phyloP scores from a whole-genome alignment of 2,329 filamentous ascomycete genomes.

The Aspergillus transmontanensis region DNA sequence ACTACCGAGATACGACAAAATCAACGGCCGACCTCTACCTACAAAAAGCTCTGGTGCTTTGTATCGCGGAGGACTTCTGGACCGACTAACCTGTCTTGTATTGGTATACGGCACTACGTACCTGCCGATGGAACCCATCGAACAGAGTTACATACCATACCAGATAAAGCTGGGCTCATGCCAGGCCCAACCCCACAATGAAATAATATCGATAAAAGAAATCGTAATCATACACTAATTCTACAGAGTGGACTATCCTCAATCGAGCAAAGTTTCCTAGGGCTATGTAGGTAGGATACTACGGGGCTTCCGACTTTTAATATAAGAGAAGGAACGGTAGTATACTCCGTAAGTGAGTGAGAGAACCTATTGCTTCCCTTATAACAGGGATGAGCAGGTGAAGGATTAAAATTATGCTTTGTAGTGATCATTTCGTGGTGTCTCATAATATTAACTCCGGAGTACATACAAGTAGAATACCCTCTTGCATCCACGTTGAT shows the following conservation, averaged over 20 bases:
- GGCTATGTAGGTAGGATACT: neutral
- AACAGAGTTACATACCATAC: constrained; percentile 24
- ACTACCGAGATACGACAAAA: neutral
- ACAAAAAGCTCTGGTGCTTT: neutral
- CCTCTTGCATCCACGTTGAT: neutral
- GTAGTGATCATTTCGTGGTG: neutral
- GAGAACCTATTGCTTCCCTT: neutral
- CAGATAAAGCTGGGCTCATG: constrained; percentile 17
- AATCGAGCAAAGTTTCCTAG: neutral
- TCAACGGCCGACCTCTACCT: neutral
- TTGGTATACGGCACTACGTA: neutral
- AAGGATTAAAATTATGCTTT: neutral
- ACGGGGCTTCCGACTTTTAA: neutral
- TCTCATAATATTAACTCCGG: neutral
- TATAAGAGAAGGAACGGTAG: neutral
- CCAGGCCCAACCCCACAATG: constrained; percentile 18
- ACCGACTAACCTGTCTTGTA: neutral
- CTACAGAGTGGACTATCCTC: neutral
- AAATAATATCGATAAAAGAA: constrained; percentile 13
- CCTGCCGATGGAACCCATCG: constrained; percentile 9
- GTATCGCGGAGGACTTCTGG: neutral
- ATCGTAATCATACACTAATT: constrained; percentile 10
- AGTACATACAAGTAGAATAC: neutral
- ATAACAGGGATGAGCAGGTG: neutral
- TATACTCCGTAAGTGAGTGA: neutral